These are phyloP conservation scores for Thraustochytrium striatum DNA, from an alignment of 352 stramenopile genomes.

Conservation along the genomic window DNA sequence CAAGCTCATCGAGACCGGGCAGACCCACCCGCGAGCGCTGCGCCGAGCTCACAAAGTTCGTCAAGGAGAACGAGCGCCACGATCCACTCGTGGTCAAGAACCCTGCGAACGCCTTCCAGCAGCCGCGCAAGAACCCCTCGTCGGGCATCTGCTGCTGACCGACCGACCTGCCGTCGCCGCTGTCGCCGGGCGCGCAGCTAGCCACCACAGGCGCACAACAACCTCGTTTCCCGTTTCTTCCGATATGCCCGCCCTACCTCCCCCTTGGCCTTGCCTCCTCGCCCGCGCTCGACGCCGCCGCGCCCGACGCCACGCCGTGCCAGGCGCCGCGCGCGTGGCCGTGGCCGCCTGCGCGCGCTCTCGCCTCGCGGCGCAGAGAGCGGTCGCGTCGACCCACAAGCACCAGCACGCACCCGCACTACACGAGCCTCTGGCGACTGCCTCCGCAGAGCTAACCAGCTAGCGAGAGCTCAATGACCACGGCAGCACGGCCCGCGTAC, in stretches of 20 bases:
- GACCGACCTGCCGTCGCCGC: too few species aligned
- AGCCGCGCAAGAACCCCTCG: conserved; percentile 1
- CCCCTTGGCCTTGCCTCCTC: too few species aligned
- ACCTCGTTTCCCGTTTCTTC: too few species aligned
- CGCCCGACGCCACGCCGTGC: too few species aligned
- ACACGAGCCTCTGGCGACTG: background rate
- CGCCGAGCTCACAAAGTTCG: conserved; percentile 37
- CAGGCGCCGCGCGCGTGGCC: too few species aligned
- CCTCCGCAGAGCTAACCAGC: background rate
- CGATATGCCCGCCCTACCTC: too few species aligned
- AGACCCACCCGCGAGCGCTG: conserved; percentile 25
- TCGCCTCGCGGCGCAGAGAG: background rate
- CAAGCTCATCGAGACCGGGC: conserved; percentile 42
- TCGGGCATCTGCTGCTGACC: conserved; percentile 12
- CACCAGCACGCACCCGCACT: too few species aligned
- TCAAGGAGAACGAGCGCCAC: conserved; percentile 36
- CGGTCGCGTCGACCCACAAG: background rate
- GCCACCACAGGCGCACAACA: too few species aligned
- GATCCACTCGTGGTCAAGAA: conserved; percentile 35
- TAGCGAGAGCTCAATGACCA: background rate
- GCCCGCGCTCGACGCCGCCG: too few species aligned
- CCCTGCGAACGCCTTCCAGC: conserved; percentile 4
- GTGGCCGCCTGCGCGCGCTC: background rate
- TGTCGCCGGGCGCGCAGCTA: too few species aligned
- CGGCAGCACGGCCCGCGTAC: too few species aligned